Percentiles rank a stretch among this genome's conserved stretches.
phyloP scores from a whole-genome alignment of 2,329 filamentous ascomycete species.

The Beauveria medogensis region DNA sequence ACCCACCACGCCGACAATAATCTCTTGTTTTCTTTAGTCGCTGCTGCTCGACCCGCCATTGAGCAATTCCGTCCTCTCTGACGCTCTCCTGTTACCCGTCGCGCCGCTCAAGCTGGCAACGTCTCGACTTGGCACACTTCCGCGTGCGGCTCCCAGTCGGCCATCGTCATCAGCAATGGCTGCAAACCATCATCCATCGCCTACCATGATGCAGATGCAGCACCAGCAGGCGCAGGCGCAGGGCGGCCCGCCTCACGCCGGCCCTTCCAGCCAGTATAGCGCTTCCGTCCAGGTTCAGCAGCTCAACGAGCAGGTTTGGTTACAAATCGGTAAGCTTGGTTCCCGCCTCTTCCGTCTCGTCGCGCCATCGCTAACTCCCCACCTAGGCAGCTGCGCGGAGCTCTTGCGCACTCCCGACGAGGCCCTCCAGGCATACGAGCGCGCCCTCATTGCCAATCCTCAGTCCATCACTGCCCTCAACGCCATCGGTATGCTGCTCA shows the following conservation, averaged over 20 bases:
- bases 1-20: neutral
- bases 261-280: slow-evolving; percentile 49
- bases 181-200: slow-evolving; percentile 69
- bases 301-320: slow-evolving; percentile 84
- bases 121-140: slow-evolving; percentile 10
- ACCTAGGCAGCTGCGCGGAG: slow-evolving; percentile 73
- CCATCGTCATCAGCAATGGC: slow-evolving; percentile 41
- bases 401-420: slow-evolving; percentile 81
- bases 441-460: slow-evolving; percentile 77
- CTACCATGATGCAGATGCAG: slow-evolving; percentile 65
- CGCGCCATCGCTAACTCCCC: slow-evolving; percentile 22
- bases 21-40: neutral
- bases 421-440: slow-evolving; percentile 84
- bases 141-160: slow-evolving; percentile 13
- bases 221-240: slow-evolving; percentile 51
- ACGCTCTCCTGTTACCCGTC: neutral
- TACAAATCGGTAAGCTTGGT: slow-evolving; percentile 67
- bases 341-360: slow-evolving; percentile 14
- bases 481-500: slow-evolving; percentile 82
- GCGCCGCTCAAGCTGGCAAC: slow-evolving; percentile 4
- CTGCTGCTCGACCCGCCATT: neutral
- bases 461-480: slow-evolving; percentile 90
- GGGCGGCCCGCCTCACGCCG: slow-evolving; percentile 43
- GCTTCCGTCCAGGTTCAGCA: slow-evolving; percentile 67
- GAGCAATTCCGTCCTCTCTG: neutral